Evolutionary conservation across 2,329 filamentous ascomycete genomes (phyloP), one percentile per base, ranked within the genome.

Genomic region (Calonectria pseudoreteaudii): DNA sequence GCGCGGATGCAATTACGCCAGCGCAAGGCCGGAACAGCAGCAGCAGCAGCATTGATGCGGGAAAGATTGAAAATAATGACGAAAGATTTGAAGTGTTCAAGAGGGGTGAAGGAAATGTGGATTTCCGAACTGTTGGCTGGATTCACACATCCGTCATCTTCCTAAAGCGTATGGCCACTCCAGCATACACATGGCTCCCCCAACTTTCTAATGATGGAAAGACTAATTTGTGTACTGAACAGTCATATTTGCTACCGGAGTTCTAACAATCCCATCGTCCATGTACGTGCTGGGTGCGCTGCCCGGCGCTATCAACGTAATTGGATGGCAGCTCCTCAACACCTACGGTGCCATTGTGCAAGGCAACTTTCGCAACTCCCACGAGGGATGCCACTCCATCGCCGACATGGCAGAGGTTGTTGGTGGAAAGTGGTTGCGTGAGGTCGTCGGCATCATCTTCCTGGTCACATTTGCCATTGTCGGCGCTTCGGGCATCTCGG

Each of bases 391-490:
- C 64, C 85, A 86, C 69, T 85, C 83, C 0, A 66, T 82, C 50
- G 77, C 77, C 3, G 77, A 79, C 73, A 92, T 93, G 90, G 90
- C 89, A 1, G 81, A 88, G 28, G 84, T 90, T 0, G 86, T 92
- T 0, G 90, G 91, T 1, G 91, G 90, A 0, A 77, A 80, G 1
- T 82, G 88, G 75, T 77, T 89, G 14, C 87, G 86, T 67, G 90
- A 93, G 79, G 53, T 92, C 0, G 85, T 86, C 13, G 91, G 91
- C 0, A 78, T 87, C 0, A 80, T 92, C 2, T 92, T 92, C 81
- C 86, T 92, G 20, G 81, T 91, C 9, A 89, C 89, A 5, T 92
- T 90, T 72, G 77, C 91, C 50, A 87, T 93, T 18, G 88, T 88
- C 44, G 86, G 87, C 11, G 90, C 87, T 1, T 89, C 88, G 0